Evolutionary conservation across 192 early-diverging fungal species (phyloP).

Genomic region (Backusella mclennaniae): DNA sequence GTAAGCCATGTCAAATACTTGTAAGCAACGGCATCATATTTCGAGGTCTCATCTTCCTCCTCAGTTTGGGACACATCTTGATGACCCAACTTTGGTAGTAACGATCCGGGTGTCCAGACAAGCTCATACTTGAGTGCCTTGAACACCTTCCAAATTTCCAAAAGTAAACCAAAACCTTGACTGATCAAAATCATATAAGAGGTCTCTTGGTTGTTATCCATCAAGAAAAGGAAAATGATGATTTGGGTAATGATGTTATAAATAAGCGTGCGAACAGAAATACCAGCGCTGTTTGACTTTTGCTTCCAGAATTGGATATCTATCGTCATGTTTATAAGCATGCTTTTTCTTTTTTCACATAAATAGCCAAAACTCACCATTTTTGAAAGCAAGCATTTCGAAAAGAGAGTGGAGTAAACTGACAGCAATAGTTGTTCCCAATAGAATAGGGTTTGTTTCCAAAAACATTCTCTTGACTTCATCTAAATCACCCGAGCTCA

Average conservation of each 20-base stretch:
- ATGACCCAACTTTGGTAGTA: slow-evolving; percentile 24
- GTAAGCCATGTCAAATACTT: slow-evolving; percentile 76
- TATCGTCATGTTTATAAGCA: slow-evolving; percentile 32
- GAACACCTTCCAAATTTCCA: slow-evolving; percentile 91
- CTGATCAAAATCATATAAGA: slow-evolving; percentile 84
- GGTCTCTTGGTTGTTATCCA: slow-evolving; percentile 82
- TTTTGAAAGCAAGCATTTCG: slow-evolving; percentile 94
- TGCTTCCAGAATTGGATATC: slow-evolving; percentile 90
- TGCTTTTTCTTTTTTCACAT: neutral
- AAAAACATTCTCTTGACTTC: slow-evolving; percentile 88
- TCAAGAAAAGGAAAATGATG: slow-evolving; percentile 85
- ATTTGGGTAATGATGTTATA: slow-evolving; percentile 80
- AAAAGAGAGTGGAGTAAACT: slow-evolving; percentile 81
- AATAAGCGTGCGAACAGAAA: slow-evolving; percentile 80
- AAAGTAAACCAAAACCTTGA: slow-evolving; percentile 74
- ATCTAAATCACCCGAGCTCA: slow-evolving; percentile 59
- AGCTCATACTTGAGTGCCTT: slow-evolving; percentile 75
- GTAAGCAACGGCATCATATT: slow-evolving; percentile 79
- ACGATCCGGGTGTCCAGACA: slow-evolving; percentile 20
- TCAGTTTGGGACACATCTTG: slow-evolving; percentile 39
- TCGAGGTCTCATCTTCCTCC: slow-evolving; percentile 54
- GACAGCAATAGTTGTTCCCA: slow-evolving; percentile 75
- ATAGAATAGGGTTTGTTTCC: slow-evolving; percentile 85
- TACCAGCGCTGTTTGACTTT: slow-evolving; percentile 76
- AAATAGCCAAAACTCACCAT: slow-evolving; percentile 52